Conservation (phyloP, 495 filamentous ascomycete species). For the Penicillium cataractarum region DNA sequence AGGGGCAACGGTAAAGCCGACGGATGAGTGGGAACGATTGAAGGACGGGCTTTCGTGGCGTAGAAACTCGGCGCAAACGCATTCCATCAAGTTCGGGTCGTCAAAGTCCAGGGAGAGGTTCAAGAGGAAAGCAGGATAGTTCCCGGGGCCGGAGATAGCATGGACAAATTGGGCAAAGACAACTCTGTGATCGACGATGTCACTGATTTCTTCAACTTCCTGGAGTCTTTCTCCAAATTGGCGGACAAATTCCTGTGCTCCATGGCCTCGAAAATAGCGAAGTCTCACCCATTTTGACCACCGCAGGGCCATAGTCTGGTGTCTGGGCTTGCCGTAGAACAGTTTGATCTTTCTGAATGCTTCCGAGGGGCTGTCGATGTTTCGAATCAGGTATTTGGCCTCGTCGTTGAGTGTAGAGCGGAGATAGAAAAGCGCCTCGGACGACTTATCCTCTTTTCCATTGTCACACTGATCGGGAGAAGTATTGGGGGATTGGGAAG, state of each 20-base stretch:
- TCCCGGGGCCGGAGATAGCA: not conserved
- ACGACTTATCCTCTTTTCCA: not conserved
- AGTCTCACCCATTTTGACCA: not conserved
- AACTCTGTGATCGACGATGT: not conserved
- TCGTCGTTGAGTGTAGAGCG: not conserved
- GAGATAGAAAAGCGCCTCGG: not conserved
- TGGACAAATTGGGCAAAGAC: constrained; percentile 2
- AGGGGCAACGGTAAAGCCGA: too few relatives aligned
- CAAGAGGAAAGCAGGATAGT: not conserved
- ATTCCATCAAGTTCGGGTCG: not conserved
- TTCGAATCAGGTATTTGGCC: not conserved
- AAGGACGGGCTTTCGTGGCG: not conserved
- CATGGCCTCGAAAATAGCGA: not conserved
- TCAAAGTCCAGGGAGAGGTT: not conserved
- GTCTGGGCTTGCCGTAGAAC: constrained; percentile 2
- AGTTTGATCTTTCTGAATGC: not conserved
- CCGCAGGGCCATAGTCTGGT: not conserved
- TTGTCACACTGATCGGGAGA: not conserved
- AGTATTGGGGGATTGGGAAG: not conserved
- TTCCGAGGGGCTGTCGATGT: not conserved
- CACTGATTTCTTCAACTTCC: constrained; percentile 1
- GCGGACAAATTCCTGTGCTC: not conserved
- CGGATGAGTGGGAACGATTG: not conserved
- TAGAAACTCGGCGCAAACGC: not conserved
- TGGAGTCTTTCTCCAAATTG: not conserved